phyloP scores from a whole-genome alignment of 257 asterid species.

The Solanum bulbocastanum region DNA sequence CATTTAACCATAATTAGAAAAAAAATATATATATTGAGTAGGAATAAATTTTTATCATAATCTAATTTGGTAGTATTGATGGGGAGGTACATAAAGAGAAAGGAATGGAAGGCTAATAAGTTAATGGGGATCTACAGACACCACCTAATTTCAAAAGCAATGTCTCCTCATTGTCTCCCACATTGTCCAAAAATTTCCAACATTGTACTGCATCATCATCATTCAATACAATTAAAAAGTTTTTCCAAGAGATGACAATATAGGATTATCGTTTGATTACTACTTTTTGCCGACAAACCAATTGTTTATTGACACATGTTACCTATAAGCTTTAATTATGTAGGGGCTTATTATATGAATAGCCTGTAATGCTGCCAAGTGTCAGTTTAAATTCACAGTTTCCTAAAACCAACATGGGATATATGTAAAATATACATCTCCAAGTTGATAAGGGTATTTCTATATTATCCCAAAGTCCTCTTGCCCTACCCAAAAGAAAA shows the following conservation, averaged over 20 bases:
- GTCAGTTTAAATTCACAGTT: background rate
- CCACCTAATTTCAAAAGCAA: slow-evolving; percentile 19
- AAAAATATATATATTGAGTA: background rate
- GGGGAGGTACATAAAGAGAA: background rate
- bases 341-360: background rate
- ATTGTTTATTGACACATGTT: background rate
- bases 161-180: slow-evolving; percentile 58
- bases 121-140: slow-evolving; percentile 25
- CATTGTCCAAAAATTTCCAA: slow-evolving; percentile 3
- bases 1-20: background rate
- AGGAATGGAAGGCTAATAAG: background rate
- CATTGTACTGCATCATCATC: background rate
- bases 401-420: background rate
- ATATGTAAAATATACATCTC: background rate
- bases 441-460: background rate
- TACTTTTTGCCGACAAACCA: background rate
- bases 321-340: background rate
- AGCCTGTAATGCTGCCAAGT: background rate
- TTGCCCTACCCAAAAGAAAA: background rate
- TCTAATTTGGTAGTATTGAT: background rate
- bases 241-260: background rate
- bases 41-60: background rate
- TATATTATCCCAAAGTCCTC: background rate
- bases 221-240: background rate
- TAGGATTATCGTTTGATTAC: background rate